phyloP scores from a whole-genome alignment of 371 early-diverging fungal genomes.

The Mortierella sp. region DNA sequence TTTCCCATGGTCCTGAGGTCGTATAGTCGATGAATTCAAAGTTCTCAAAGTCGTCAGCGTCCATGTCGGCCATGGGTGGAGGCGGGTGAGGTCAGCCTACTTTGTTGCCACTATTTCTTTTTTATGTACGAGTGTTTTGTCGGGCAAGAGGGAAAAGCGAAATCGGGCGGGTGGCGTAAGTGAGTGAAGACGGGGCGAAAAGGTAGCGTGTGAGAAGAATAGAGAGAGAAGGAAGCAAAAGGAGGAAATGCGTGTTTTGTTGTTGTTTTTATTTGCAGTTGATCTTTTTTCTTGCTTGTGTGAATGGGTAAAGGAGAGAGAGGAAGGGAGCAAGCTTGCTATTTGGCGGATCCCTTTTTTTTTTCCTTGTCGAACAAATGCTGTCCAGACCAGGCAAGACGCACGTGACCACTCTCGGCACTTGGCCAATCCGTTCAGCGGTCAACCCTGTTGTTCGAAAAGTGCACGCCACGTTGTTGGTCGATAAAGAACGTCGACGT shows the following conservation, averaged over 20 bases:
- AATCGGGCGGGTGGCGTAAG: background rate
- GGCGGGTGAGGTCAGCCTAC: background rate
- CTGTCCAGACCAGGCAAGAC: no score
- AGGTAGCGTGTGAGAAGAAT: background rate
- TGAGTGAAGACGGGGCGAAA: background rate
- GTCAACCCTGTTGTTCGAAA: conserved; percentile 32
- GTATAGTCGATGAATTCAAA: conserved; percentile 59
- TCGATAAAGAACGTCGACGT: conserved; percentile 80
- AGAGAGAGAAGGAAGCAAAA: background rate
- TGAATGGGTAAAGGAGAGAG: background rate
- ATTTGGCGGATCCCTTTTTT: background rate
- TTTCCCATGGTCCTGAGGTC: conserved; percentile 56
- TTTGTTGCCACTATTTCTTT: background rate
- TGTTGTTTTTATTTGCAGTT: background rate
- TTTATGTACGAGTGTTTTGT: background rate
- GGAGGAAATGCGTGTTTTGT: background rate
- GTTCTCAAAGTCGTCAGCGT: conserved; percentile 52
- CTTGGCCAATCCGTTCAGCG: background rate
- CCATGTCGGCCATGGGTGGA: conserved; percentile 9
- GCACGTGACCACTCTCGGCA: background rate
- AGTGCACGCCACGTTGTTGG: conserved; percentile 68
- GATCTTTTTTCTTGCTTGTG: background rate
- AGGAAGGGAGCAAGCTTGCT: background rate
- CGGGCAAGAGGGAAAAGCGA: background rate
- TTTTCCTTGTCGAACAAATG: no score